Base-by-base conservation (phyloP, 768 basidiomycete genomes). In the Boletus edulis region DNA sequence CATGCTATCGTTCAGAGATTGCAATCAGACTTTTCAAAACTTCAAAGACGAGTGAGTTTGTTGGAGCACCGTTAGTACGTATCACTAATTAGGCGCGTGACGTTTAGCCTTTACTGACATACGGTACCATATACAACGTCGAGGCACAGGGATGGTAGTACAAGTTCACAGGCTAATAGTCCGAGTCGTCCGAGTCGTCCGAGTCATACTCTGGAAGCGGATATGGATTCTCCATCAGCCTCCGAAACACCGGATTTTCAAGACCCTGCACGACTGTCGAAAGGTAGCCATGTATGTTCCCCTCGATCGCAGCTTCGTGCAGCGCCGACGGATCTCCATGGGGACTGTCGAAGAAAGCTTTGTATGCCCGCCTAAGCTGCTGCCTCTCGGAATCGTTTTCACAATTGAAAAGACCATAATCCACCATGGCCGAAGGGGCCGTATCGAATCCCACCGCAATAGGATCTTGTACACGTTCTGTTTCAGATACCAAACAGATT, bases 331-430 rank as follows among this genome's bases (percentile, higher is more conserved):
- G 34, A 27, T 44, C 50, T 7, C 50, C 42, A 24, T 43, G 40
- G n/a, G 29, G 29, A 1, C n/a, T 27, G 12, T 43, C 29, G 34
- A 51, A 51, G 22, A 45, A 52, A 0, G 51, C 35, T 22, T 22
- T 37, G 44, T 52, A 52, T 2, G 31, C 44, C 37, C 35, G 17
- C 35, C 22, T 37, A 2, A 52, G 35, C 51, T 45, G 43, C 27
- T 34, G 51, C 46, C 22, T 40, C 22, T 46, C 52, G 5, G 31
- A 41, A 9, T 31, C 47, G 11, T 38, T 44, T 32, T 13, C 44
- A 22, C 54, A 54, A 15, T 54, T 49, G 7, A 31, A 22, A 47
- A 54, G 39, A 5, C 54, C 54, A 6, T 49, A 49, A 22, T 54
- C 54, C 41, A 32, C 54, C n/a, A 24, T 7, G 22, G 34, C 47